Evolutionary conservation across 2,329 filamentous ascomycete genomes (phyloP).

Genomic region (Diatrype stigma): DNA sequence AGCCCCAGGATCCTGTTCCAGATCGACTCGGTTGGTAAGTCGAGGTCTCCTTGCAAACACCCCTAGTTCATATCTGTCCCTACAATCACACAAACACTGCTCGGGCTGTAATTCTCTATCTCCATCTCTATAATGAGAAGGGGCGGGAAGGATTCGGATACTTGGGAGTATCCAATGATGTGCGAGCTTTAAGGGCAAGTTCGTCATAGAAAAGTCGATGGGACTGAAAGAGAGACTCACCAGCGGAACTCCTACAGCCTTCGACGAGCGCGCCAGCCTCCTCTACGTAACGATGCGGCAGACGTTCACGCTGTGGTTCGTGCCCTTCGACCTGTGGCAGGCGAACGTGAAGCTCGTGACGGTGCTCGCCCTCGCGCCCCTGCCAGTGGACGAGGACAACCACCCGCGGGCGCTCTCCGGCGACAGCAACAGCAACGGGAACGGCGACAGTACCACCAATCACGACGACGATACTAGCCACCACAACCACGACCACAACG

Average conservation of each 20-base stretch:
- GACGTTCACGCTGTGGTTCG: constrained; percentile 70
- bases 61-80: not conserved
- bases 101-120: no score
- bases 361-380: constrained; percentile 57
- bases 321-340: constrained; percentile 63
- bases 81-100: no score
- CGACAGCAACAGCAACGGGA: constrained; percentile 23
- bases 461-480: constrained; percentile 14
- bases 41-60: not conserved
- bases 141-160: no score
- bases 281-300: constrained; percentile 74
- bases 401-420: constrained; percentile 1
- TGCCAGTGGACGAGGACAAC: constrained; percentile 25
- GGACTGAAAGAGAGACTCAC: not conserved
- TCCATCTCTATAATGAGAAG: no score
- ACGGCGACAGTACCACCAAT: constrained; percentile 6
- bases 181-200: no score
- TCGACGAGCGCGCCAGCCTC: constrained; percentile 60
- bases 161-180: no score
- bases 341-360: constrained; percentile 65
- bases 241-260: constrained; percentile 48
- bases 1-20: constrained; percentile 67
- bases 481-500: constrained; percentile 10
- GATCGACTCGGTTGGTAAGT: constrained; percentile 54
- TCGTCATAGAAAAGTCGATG: no score